Evolutionary conservation across 2,329 filamentous ascomycete genomes (phyloP).

Genomic region (Aspergillus tubingensis): DNA sequence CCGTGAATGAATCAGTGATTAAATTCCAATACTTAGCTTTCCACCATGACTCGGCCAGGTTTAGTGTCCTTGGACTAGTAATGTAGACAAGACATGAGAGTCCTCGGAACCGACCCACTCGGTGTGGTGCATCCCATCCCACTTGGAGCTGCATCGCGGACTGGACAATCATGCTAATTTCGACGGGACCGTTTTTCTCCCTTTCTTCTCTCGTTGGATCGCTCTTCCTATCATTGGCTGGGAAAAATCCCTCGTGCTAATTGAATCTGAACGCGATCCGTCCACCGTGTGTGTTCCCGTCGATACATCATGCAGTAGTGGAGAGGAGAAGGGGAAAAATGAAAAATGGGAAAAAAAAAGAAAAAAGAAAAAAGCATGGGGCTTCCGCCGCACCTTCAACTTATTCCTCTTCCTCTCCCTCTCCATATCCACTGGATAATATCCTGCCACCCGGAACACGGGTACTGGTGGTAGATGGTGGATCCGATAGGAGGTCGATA

Average conservation of each 20-base stretch:
- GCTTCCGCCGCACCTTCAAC: background rate
- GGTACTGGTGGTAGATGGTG: too few relatives aligned
- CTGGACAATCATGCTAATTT: slow-evolving; percentile 2
- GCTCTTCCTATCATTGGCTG: slow-evolving; percentile 17
- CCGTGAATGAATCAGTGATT: background rate
- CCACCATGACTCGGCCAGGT: background rate
- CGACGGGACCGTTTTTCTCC: slow-evolving; percentile 17
- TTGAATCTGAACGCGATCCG: slow-evolving; percentile 14
- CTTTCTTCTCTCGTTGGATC: slow-evolving; percentile 11
- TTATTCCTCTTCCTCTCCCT: background rate
- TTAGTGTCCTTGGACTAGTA: slow-evolving; percentile 2
- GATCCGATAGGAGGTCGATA: too few relatives aligned
- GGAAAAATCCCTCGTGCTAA: slow-evolving; percentile 27
- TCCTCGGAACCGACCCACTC: background rate
- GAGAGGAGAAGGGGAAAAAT: too few relatives aligned
- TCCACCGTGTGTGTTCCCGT: background rate
- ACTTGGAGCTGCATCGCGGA: slow-evolving; percentile 11
- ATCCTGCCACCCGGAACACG: too few relatives aligned
- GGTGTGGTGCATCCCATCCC: background rate
- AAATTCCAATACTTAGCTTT: slow-evolving; percentile 1
- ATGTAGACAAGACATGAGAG: slow-evolving; percentile 1
- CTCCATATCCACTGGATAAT: slow-evolving; percentile 8
- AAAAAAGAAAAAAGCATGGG: background rate
- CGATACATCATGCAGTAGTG: slow-evolving; percentile 6
- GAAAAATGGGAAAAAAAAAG: too few relatives aligned